Percentiles rank a stretch among this genome's conserved stretches.
Evolutionary conservation across 345 rosid species (phyloP).

Genomic region (Sisymbrium altissimum): DNA sequence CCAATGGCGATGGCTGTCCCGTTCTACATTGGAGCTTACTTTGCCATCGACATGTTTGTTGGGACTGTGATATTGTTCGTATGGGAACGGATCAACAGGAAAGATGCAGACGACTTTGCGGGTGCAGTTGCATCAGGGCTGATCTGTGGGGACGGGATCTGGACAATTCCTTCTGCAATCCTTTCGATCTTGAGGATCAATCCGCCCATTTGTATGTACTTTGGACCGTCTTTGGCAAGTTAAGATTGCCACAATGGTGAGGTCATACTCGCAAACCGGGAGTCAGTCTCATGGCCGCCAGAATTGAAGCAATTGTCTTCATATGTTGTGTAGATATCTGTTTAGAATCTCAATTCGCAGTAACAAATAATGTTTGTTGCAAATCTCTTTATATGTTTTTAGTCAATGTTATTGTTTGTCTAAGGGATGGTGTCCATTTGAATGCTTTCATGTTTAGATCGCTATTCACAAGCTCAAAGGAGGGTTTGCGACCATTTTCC

Average conservation of each 20-base stretch:
- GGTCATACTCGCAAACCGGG: neutral
- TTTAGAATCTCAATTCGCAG: neutral
- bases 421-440: neutral
- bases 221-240: slow-evolving; percentile 53
- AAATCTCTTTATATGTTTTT: slow-evolving; percentile 12
- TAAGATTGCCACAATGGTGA: slow-evolving; percentile 23
- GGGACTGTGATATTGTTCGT: slow-evolving; percentile 69
- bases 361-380: slow-evolving; percentile 2
- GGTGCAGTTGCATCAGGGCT: slow-evolving; percentile 92
- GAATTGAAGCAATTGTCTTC: slow-evolving; percentile 9
- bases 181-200: slow-evolving; percentile 79
- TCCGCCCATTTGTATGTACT: slow-evolving; percentile 94
- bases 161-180: slow-evolving; percentile 90
- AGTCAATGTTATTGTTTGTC: neutral
- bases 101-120: slow-evolving; percentile 67
- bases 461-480: neutral
- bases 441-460: neutral
- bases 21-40: slow-evolving; percentile 87
- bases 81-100: slow-evolving; percentile 67
- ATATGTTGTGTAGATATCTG: slow-evolving; percentile 19
- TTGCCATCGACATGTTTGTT: slow-evolving; percentile 85
- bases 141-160: slow-evolving; percentile 89
- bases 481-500: neutral
- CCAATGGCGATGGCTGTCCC: slow-evolving; percentile 96
- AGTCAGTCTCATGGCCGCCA: neutral